These are phyloP conservation scores for Phaeosphaeria sp. DNA, from an alignment of 2,329 filamentous ascomycete species.

Conservation along the genomic window DNA sequence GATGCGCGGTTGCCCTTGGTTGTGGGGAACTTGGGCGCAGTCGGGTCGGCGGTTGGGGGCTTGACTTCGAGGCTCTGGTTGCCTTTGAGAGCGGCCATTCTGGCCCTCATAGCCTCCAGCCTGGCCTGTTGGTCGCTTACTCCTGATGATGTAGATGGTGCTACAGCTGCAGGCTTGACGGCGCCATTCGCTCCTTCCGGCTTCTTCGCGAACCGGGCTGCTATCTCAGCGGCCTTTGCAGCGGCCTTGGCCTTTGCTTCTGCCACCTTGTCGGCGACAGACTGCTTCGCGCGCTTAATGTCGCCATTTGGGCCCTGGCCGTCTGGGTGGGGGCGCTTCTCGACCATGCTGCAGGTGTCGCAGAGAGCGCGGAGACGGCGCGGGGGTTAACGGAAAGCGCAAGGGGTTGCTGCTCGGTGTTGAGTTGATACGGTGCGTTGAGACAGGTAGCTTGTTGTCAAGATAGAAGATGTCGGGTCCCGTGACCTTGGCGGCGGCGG, in stretches of 20 bases:
- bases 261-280: conserved; percentile 39
- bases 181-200: conserved; percentile 28
- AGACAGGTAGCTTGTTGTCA: neutral
- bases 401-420: neutral
- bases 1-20: conserved; percentile 62
- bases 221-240: conserved; percentile 43
- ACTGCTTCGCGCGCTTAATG: conserved; percentile 48
- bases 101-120: conserved; percentile 29
- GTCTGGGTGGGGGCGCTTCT: conserved; percentile 53
- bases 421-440: neutral
- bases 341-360: conserved; percentile 42
- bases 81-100: conserved; percentile 37
- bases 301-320: conserved; percentile 38
- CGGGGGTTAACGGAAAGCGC: neutral
- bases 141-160: conserved; percentile 19
- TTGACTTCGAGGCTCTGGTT: conserved; percentile 69
- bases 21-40: conserved; percentile 61
- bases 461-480: neutral
- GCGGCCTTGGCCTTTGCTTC: conserved; percentile 44
- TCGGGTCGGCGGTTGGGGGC: conserved; percentile 48
- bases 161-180: conserved; percentile 7
- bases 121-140: conserved; percentile 11
- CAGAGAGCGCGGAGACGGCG: conserved; percentile 7
- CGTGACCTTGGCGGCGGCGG: neutral
- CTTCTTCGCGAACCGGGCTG: conserved; percentile 40